These are phyloP conservation scores for Heliamphora pulchella DNA, from an alignment of 179 eudicot genomes.

Conservation along the genomic window DNA sequence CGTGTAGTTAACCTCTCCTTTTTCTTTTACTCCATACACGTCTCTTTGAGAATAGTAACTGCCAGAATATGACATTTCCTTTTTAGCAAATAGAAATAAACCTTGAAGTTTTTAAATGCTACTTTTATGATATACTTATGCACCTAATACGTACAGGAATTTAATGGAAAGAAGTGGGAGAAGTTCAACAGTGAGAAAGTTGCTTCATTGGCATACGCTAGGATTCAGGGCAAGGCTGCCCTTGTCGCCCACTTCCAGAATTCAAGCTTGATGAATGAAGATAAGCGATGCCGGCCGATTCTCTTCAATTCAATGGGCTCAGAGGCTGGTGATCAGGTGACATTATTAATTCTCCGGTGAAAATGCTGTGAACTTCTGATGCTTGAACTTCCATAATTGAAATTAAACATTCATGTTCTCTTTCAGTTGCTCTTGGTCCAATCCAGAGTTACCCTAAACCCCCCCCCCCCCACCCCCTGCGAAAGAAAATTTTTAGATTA, in stretches of 20 bases:
- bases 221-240: slow-evolving; percentile 84
- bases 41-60: slow-evolving; percentile 3
- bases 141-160: slow-evolving; percentile 41
- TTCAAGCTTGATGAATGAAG: slow-evolving; percentile 98
- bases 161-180: slow-evolving; percentile 91
- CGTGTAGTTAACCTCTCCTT: not conserved
- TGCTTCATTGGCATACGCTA: slow-evolving; percentile 80
- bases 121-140: not conserved
- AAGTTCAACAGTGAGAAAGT: slow-evolving; percentile 95
- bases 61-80: not conserved
- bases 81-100: not conserved
- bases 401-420: not conserved
- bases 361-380: not conserved
- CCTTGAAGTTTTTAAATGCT: not conserved
- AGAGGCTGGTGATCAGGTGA: slow-evolving; percentile 67
- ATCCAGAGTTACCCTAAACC: not conserved
- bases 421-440: not conserved
- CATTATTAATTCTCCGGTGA: not conserved
- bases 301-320: slow-evolving; percentile 64
- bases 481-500: no score
- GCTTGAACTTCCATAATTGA: not conserved
- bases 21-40: not conserved
- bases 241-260: slow-evolving; percentile 89
- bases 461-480: no score
- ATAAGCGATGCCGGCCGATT: slow-evolving; percentile 80